Evolutionary conservation across 306 rosid genomes (phyloP).

Genomic region (Oxytropis ochrocephala): DNA sequence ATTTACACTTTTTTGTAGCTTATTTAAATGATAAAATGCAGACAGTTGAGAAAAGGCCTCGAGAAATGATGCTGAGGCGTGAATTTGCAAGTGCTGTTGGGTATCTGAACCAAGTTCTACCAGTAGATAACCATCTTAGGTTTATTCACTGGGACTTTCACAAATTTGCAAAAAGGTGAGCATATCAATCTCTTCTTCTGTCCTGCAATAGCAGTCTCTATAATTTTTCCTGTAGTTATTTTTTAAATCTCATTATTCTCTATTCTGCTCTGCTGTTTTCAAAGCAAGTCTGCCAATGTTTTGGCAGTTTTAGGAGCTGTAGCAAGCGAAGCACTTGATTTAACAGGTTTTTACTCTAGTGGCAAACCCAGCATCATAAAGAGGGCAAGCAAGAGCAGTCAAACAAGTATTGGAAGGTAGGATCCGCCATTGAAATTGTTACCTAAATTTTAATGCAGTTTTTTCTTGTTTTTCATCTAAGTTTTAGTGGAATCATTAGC

Average conservation of each 20-base stretch:
- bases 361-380: constrained; percentile 65
- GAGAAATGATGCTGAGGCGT: constrained; percentile 99
- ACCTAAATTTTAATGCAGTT: neutral
- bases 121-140: constrained; percentile 68
- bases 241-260: constrained; percentile 29
- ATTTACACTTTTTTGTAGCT: constrained; percentile 14
- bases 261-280: constrained; percentile 31
- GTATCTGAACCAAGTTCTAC: constrained; percentile 75
- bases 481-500: neutral
- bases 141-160: constrained; percentile 98
- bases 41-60: constrained; percentile 95
- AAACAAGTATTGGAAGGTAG: constrained; percentile 65
- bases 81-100: constrained; percentile 90
- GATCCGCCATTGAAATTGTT: constrained; percentile 2
- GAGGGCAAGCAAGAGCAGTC: constrained; percentile 54
- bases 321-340: constrained; percentile 87
- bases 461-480: neutral
- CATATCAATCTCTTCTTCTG: neutral
- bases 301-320: constrained; percentile 89
- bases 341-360: constrained; percentile 84
- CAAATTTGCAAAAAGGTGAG: constrained; percentile 89
- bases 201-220: neutral
- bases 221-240: neutral
- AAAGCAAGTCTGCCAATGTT: constrained; percentile 95
- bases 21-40: constrained; percentile 30